Base-by-base conservation (phyloP, 495 filamentous ascomycete genomes). In the Neurospora sp. region DNA sequence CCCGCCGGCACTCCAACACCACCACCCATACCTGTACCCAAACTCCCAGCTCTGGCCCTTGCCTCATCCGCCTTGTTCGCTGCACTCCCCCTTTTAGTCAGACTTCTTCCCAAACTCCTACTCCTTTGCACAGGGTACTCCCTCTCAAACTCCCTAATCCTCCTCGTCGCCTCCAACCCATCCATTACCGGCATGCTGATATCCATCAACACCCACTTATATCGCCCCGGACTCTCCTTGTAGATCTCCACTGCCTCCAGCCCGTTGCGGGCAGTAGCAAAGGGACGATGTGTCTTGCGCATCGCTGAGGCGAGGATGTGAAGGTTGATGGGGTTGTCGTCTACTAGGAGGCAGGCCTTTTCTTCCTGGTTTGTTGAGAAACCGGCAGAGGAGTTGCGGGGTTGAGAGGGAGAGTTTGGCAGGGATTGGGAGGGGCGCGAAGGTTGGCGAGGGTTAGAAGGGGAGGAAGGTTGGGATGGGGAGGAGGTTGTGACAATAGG, bases 141-240 rank as follows among this genome's bases (percentile, higher is more conserved):
- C 45, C 75, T 53, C 78, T 94, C 91, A 53, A 90, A 84, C 14
- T 81, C 79, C 14, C 91, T 85, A 70, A 93, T 92, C 8, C 84
- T 82, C 5, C 83, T 82, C 1, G 91, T 92, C 10, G 90, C 86
- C 59, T 86, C 87, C 40, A 92, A 80, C 5, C 91, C 91, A 71
- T 91, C 87, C 83, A 93, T 87, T 0, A 93, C 79, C 0, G 92
- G 92, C 92, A 94, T 93, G 73, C 85, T 88, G 70, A 93, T 89
- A 73, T 92, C 90, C 72, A 39, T 35, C 16, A 87, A 73, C 31
- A 87, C 79, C 65, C 85, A 81, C 65, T 81, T 79, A 71, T 80
- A 85, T 27, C 78, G 72, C 16, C 71, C 73, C 0, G 75, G 74
- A 4, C 72, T 73, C 27, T 74, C 47, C 27, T 76, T 74, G 73